phyloP scores from a whole-genome alignment of 2,329 filamentous ascomycete genomes.

The Dothideomycetes sp. region DNA sequence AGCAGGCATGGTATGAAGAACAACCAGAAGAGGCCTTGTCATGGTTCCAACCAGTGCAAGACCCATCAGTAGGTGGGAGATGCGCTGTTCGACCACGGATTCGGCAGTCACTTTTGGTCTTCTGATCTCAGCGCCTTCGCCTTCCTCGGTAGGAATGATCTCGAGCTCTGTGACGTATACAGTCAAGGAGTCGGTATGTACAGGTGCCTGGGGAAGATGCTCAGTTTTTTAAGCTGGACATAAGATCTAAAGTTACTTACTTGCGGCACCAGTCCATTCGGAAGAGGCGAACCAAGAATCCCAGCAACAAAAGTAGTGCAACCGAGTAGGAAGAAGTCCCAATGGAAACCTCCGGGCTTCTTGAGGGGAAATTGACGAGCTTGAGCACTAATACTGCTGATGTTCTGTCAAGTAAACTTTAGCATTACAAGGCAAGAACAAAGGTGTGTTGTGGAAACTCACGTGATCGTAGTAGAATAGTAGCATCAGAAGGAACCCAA shows the following conservation, averaged over 20 bases:
- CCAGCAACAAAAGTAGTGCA: conserved; percentile 46
- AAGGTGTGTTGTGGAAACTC: conserved; percentile 14
- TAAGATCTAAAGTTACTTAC: no score
- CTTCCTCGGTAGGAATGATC: conserved; percentile 35
- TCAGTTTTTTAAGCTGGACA: no score
- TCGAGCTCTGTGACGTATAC: conserved; percentile 32
- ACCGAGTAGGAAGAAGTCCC: conserved; percentile 51
- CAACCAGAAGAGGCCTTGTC: conserved; percentile 46
- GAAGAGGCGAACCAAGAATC: conserved; percentile 47
- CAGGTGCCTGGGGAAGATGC: conserved; percentile 50
- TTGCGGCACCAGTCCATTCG: conserved; percentile 50
- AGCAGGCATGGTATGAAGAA: no score
- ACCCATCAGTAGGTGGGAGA: conserved; percentile 47
- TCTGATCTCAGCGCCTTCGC: conserved; percentile 32
- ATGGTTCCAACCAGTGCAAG: conserved; percentile 47
- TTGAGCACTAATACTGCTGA: conserved; percentile 48
- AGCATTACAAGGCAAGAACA: neutral
- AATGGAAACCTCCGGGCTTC: conserved; percentile 51
- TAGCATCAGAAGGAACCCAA: conserved; percentile 44
- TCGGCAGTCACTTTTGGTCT: conserved; percentile 37
- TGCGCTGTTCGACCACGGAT: conserved; percentile 47
- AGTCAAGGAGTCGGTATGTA: conserved; percentile 46
- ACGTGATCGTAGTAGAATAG: conserved; percentile 51
- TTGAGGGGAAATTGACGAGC: conserved; percentile 46
- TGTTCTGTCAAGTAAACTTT: conserved; percentile 22